Evolutionary conservation across 2,329 filamentous ascomycete genomes (phyloP).

Genomic region (Dothideomycetes sp.): DNA sequence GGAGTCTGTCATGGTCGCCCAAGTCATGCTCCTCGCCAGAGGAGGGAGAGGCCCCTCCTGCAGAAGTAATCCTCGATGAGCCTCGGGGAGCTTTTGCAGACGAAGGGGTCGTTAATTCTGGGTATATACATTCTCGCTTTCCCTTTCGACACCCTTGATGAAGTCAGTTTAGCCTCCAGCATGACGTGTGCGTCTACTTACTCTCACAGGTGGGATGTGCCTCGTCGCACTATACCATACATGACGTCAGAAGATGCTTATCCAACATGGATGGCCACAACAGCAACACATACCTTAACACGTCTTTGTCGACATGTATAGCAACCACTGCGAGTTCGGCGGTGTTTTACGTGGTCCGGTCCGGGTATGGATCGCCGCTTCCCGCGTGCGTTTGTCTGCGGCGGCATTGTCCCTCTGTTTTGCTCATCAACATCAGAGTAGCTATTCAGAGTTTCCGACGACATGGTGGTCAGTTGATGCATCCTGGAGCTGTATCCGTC

Average conservation of each 20-base stretch:
- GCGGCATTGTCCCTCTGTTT: constrained; percentile 15
- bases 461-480: constrained; percentile 20
- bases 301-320: constrained; percentile 81
- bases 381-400: constrained; percentile 13
- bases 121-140: constrained; percentile 81
- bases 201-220: constrained; percentile 72
- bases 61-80: constrained; percentile 33
- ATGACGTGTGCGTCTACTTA: constrained; percentile 25
- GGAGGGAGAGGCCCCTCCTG: constrained; percentile 35
- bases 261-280: no score
- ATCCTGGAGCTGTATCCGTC: constrained; percentile 15
- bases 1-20: constrained; percentile 27
- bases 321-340: constrained; percentile 85
- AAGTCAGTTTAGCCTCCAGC: constrained; percentile 3
- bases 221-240: constrained; percentile 66
- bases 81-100: constrained; percentile 33
- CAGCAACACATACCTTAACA: constrained; percentile 54
- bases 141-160: constrained; percentile 74
- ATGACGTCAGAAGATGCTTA: constrained; percentile 12
- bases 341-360: constrained; percentile 73
- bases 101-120: constrained; percentile 52
- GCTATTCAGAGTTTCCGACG: constrained; percentile 20
- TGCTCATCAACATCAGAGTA: constrained; percentile 21
- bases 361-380: constrained; percentile 6
- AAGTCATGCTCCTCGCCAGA: constrained; percentile 40